Conservation (phyloP, 495 filamentous ascomycete genomes). For the Hypoxylon subgilvum region DNA sequence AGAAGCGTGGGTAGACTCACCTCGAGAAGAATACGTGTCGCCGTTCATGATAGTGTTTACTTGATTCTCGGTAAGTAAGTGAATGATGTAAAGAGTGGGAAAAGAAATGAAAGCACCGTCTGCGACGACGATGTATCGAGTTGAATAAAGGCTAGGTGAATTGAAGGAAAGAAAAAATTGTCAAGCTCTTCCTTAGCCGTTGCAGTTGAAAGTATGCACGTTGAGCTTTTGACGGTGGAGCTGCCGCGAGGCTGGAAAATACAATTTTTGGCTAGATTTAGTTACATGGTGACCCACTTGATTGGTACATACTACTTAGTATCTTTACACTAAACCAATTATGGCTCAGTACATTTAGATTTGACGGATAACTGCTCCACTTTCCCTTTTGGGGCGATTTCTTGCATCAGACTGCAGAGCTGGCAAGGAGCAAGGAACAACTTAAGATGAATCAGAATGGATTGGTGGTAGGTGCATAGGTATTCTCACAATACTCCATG, state of each 20-base stretch:
- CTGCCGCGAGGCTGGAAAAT: conserved; percentile 45
- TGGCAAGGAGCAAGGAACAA: not conserved
- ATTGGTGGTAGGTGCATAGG: too few species aligned
- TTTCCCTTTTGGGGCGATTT: conserved; percentile 23
- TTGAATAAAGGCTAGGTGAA: not conserved
- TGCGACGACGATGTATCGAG: not conserved
- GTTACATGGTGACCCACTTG: conserved; percentile 12
- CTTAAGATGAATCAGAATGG: not conserved
- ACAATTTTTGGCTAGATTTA: conserved; percentile 40
- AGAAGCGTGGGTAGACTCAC: conserved; percentile 50
- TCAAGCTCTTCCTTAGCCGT: conserved; percentile 27
- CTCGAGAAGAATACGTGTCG: conserved; percentile 82
- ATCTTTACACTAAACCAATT: not conserved
- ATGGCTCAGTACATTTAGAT: not conserved
- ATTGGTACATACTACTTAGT: not conserved
- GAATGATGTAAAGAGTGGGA: not conserved
- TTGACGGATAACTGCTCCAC: conserved; percentile 20
- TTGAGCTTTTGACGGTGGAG: conserved; percentile 39
- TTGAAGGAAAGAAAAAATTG: conserved; percentile 18
- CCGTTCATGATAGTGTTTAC: conserved; percentile 77
- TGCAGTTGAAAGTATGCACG: not conserved
- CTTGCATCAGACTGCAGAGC: conserved; percentile 1
- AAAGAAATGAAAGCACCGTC: not conserved
- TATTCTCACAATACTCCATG: too few species aligned
- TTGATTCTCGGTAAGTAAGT: not conserved